phyloP scores from a whole-genome alignment of 2,329 filamentous ascomycete species.

The Epichloe sylvatica region DNA sequence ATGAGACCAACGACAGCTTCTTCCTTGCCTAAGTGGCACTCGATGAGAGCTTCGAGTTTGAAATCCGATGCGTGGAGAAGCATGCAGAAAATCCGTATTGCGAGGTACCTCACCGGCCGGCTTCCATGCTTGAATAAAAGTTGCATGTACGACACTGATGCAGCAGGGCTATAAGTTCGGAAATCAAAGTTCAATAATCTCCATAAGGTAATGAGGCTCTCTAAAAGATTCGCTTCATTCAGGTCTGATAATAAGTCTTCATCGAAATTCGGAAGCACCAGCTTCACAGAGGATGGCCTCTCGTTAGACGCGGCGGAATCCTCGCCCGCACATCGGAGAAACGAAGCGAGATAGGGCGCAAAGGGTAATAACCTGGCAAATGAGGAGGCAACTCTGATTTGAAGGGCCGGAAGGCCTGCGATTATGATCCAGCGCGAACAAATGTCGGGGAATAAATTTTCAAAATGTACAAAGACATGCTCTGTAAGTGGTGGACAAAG shows the following conservation, averaged over 20 bases:
- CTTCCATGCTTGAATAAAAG: slow-evolving; percentile 48
- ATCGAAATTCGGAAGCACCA: slow-evolving; percentile 18
- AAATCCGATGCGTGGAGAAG: slow-evolving; percentile 68
- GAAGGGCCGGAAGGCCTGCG: slow-evolving; percentile 24
- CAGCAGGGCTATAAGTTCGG: slow-evolving; percentile 48
- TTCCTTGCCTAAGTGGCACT: slow-evolving; percentile 46
- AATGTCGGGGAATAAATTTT: slow-evolving; percentile 64
- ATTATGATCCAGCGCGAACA: slow-evolving; percentile 63
- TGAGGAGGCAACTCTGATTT: slow-evolving; percentile 44
- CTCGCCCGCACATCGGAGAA: slow-evolving; percentile 41
- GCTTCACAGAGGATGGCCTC: slow-evolving; percentile 13
- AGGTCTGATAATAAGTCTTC: slow-evolving; percentile 12
- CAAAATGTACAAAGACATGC: slow-evolving; percentile 59
- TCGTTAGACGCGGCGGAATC: slow-evolving; percentile 1
- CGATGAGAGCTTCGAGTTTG: slow-evolving; percentile 59
- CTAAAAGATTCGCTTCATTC: slow-evolving; percentile 13
- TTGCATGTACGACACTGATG: slow-evolving; percentile 55
- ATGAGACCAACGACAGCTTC: slow-evolving; percentile 53
- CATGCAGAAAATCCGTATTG: slow-evolving; percentile 66
- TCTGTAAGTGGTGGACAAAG: slow-evolving; percentile 59
- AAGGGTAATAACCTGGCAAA: slow-evolving; percentile 72
- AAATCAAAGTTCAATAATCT: slow-evolving; percentile 67
- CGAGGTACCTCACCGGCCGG: slow-evolving; percentile 59
- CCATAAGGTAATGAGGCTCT: slow-evolving; percentile 42
- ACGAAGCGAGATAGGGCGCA: slow-evolving; percentile 64